Conservation (phyloP, 495 filamentous ascomycete species). For the Physcia stellaris region DNA sequence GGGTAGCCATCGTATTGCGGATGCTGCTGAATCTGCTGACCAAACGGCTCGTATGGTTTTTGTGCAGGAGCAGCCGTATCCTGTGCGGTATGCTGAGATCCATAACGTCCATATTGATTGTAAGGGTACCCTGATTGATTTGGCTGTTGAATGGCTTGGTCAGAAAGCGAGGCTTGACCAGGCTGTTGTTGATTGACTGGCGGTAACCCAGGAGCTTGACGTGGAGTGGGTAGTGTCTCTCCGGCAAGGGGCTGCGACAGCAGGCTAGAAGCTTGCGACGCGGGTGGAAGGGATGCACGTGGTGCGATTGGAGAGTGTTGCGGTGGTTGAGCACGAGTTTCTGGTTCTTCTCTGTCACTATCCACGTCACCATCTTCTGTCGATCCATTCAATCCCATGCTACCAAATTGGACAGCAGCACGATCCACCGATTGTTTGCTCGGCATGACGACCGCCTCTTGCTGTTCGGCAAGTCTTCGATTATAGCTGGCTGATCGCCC, state of each 20-base stretch:
- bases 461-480: conserved; percentile 78
- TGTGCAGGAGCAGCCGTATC: conserved; percentile 48
- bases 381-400: conserved; percentile 76
- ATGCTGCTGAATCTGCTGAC: conserved; percentile 62
- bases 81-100: conserved; percentile 34
- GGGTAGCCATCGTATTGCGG: conserved; percentile 46
- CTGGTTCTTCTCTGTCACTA: conserved; percentile 84
- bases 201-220: conserved; percentile 56
- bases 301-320: conserved; percentile 91
- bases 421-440: conserved; percentile 94
- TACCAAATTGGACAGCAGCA: conserved; percentile 92
- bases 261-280: conserved; percentile 28
- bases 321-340: conserved; percentile 87
- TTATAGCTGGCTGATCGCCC: conserved; percentile 60
- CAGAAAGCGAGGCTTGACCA: conserved; percentile 17
- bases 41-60: conserved; percentile 83
- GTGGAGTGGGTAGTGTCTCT: conserved; percentile 49
- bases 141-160: conserved; percentile 30
- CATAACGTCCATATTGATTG: conserved; percentile 58
- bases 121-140: conserved; percentile 35
- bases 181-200: conserved; percentile 41
- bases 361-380: conserved; percentile 69
- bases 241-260: conserved; percentile 27
- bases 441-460: conserved; percentile 96
- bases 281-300: conserved; percentile 78